These are phyloP conservation scores for Arthrobotrys sinensis DNA, from an alignment of 2,329 filamentous ascomycete genomes.

Conservation along the genomic window DNA sequence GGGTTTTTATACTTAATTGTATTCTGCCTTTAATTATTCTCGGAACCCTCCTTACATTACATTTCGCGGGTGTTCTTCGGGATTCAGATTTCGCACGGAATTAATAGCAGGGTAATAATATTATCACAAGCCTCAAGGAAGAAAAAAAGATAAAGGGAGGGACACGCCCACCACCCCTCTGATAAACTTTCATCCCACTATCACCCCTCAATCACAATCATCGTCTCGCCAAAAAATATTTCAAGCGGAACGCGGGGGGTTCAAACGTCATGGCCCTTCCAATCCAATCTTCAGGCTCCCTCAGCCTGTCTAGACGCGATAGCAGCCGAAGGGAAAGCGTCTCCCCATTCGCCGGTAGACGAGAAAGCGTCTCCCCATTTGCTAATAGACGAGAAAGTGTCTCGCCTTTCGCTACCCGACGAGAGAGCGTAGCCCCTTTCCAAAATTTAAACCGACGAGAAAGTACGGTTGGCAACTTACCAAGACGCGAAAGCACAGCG, in stretches of 20 bases:
- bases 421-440: conserved; percentile 29
- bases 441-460: conserved; percentile 4
- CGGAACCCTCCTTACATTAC: conserved; percentile 4
- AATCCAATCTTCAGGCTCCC: conserved; percentile 19
- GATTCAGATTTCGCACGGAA: conserved; percentile 14
- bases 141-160: conserved; percentile 23
- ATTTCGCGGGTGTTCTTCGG: conserved; percentile 34
- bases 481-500: conserved; percentile 35
- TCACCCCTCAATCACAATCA: conserved; percentile 17
- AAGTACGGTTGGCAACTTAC: conserved; percentile 7
- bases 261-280: conserved; percentile 47
- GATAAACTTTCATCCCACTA: conserved; percentile 39
- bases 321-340: conserved; percentile 29
- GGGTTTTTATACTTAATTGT: conserved; percentile 5
- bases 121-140: conserved; percentile 47
- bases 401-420: conserved; percentile 15
- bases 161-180: conserved; percentile 28
- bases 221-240: conserved; percentile 43
- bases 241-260: conserved; percentile 31
- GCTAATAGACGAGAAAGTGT: conserved; percentile 20
- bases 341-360: conserved; percentile 32
- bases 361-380: conserved; percentile 21
- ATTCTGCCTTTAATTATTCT: conserved; percentile 33
- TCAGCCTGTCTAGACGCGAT: conserved; percentile 29
- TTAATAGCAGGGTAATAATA: conserved; percentile 21